phyloP scores from a whole-genome alignment of 1,284 basidiomycete species.

The Exsudoporus floridanus region DNA sequence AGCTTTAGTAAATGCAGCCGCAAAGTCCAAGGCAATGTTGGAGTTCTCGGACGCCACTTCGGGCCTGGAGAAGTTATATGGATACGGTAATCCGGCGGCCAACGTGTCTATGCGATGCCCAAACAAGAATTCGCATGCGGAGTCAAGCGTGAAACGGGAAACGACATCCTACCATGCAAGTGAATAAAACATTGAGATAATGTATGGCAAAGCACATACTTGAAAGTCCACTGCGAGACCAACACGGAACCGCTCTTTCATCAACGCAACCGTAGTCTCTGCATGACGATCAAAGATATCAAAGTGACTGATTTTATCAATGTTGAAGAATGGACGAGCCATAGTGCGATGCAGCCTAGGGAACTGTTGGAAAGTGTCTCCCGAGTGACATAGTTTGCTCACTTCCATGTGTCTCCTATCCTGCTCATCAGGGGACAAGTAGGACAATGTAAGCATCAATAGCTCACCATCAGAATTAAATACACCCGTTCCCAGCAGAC shows the following conservation, averaged over 20 bases:
- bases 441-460: not conserved
- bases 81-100: constrained; percentile 32
- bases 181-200: not conserved
- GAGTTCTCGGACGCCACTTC: not conserved
- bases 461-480: constrained; percentile 47
- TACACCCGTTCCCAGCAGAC: constrained; percentile 45
- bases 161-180: constrained; percentile 35
- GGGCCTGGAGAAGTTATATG: constrained; percentile 18
- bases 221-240: constrained; percentile 46
- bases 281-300: constrained; percentile 47
- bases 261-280: constrained; percentile 35
- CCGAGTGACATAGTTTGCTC: not conserved
- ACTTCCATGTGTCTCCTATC: constrained; percentile 45
- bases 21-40: constrained; percentile 34
- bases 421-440: not conserved
- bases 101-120: constrained; percentile 37
- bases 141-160: constrained; percentile 46
- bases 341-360: constrained; percentile 44
- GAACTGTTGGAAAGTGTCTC: not conserved
- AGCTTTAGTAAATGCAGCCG: constrained; percentile 36
- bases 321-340: constrained; percentile 47
- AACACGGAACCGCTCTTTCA: constrained; percentile 37
- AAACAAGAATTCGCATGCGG: constrained; percentile 45
- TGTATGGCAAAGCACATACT: constrained; percentile 20
- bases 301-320: constrained; percentile 47